Percentiles rank a stretch among this genome's conserved stretches.
phyloP scores from a whole-genome alignment of 495 filamentous ascomycete genomes.

The Aspergillus asperescens region DNA sequence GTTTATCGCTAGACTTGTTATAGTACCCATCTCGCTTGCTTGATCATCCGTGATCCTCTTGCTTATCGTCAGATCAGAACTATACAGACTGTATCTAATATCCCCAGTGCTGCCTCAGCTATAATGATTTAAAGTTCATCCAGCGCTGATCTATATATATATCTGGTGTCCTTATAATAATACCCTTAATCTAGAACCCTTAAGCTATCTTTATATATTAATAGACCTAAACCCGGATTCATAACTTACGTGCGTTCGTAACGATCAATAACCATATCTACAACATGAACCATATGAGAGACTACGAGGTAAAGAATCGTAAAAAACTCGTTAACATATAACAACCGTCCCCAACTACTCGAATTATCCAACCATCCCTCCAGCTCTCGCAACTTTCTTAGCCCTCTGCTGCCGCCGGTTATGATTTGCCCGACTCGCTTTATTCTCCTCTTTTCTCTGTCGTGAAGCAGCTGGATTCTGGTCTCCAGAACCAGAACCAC shows the following conservation, averaged over 20 bases:
- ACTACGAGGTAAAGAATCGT: not conserved
- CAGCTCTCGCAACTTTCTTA: slow-evolving; percentile 69
- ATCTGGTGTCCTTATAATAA: slow-evolving; percentile 11
- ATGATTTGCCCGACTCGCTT: slow-evolving; percentile 71
- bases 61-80: not conserved
- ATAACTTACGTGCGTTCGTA: not conserved
- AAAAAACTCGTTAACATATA: not conserved
- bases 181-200: not conserved
- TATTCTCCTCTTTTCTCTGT: slow-evolving; percentile 72
- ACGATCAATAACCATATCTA: not conserved
- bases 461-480: slow-evolving; percentile 56
- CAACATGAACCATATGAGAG: not conserved
- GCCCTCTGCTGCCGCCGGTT: slow-evolving; percentile 70
- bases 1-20: not conserved
- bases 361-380: slow-evolving; percentile 27
- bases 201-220: not conserved
- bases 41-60: not conserved
- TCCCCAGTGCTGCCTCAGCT: not conserved
- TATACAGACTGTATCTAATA: not conserved
- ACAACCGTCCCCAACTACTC: not conserved
- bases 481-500: slow-evolving; percentile 54
- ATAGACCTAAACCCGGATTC: not conserved
- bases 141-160: slow-evolving; percentile 4
- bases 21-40: not conserved
- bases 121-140: not conserved